Conservation (phyloP, 179 eudicot genomes). For the Spergularia azorica region DNA sequence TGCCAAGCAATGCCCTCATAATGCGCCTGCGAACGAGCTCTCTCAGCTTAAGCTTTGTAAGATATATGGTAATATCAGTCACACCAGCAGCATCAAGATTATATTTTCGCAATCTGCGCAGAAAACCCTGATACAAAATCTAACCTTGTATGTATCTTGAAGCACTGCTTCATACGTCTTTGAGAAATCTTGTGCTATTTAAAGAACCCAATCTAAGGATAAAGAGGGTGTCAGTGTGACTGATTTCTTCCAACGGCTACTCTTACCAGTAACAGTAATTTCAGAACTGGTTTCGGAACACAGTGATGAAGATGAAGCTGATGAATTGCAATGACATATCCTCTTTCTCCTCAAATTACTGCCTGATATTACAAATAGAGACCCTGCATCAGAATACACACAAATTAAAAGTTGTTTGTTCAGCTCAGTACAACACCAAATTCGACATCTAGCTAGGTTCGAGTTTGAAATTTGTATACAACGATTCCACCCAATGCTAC, state of each 20-base stretch:
- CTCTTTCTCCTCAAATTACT: neutral
- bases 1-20: too few relatives aligned
- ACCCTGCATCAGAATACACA: constrained; percentile 1
- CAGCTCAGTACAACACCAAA: neutral
- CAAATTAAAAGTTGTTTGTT: neutral
- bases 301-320: neutral
- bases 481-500: too few relatives aligned
- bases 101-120: too few relatives aligned
- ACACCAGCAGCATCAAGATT: too few relatives aligned
- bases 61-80: too few relatives aligned
- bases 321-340: neutral
- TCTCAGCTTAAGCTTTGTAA: too few relatives aligned
- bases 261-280: neutral
- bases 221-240: neutral
- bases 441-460: neutral
- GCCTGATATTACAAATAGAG: neutral
- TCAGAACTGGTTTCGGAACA: neutral
- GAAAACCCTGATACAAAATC: too few relatives aligned
- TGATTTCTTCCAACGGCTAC: constrained; percentile 13
- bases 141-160: too few relatives aligned
- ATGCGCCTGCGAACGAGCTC: too few relatives aligned
- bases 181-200: too few relatives aligned
- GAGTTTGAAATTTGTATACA: too few relatives aligned
- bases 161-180: too few relatives aligned
- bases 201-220: neutral